phyloP scores from a whole-genome alignment of 768 basidiomycete genomes.

The Pleurotus sapidus region DNA sequence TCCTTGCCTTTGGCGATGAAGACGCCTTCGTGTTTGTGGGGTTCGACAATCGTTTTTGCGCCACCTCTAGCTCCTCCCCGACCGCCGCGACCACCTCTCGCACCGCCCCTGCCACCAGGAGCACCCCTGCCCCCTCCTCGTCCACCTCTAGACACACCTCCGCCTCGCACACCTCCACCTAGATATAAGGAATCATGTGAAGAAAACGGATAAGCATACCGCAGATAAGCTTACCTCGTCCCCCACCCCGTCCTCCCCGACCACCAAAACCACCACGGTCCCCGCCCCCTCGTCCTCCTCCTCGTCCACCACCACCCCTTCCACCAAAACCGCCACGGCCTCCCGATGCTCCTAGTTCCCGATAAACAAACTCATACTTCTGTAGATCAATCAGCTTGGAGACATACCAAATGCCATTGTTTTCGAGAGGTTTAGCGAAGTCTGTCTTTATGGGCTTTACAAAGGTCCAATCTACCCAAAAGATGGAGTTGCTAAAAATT shows the following conservation, averaged over 20 bases:
- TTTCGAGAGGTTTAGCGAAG: not conserved
- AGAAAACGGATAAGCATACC: not conserved
- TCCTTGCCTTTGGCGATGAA: constrained; percentile 99
- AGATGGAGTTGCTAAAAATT: too few relatives aligned
- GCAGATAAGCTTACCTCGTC: constrained; percentile 22
- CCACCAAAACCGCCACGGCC: constrained; percentile 73
- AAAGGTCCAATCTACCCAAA: too few relatives aligned
- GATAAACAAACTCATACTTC: not conserved
- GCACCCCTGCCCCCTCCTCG: constrained; percentile 42
- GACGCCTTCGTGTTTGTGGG: constrained; percentile 91
- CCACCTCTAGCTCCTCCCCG: constrained; percentile 78
- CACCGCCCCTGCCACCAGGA: constrained; percentile 41
- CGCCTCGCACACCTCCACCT: constrained; percentile 30
- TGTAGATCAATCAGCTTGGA: not conserved
- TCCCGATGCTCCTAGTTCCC: constrained; percentile 53
- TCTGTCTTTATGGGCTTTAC: not conserved
- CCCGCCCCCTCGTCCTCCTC: constrained; percentile 23
- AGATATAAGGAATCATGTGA: constrained; percentile 11
- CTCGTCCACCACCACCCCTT: constrained; percentile 35
- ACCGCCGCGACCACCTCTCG: constrained; percentile 58
- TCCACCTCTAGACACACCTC: constrained; percentile 37
- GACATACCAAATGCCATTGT: constrained; percentile 6
- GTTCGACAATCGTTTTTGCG: constrained; percentile 88
- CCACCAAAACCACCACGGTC: constrained; percentile 36
- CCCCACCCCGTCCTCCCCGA: constrained; percentile 27